phyloP scores from a whole-genome alignment of 2,329 filamentous ascomycete genomes.

The Trichoderma sp. region DNA sequence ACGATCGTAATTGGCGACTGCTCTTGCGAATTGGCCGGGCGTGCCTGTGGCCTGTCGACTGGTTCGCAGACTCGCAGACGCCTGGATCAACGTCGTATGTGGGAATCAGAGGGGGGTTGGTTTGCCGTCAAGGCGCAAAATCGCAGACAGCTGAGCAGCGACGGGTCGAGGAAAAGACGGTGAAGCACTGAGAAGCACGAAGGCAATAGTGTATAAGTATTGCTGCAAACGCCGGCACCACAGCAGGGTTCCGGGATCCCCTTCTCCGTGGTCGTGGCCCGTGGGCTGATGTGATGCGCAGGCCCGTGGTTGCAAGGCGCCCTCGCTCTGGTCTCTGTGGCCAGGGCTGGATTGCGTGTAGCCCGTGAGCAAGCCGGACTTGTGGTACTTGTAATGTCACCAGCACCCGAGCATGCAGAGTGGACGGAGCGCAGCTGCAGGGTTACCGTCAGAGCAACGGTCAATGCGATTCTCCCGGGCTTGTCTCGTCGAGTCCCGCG shows the following conservation, averaged over 20 bases:
- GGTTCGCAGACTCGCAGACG: not conserved
- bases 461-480: not conserved
- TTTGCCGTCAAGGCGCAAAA: not conserved
- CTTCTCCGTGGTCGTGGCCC: not conserved
- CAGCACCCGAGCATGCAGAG: not conserved
- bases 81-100: not conserved
- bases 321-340: not conserved
- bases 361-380: not conserved
- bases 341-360: not conserved
- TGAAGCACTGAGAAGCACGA: not conserved
- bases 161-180: not conserved
- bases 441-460: not conserved
- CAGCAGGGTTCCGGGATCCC: not conserved
- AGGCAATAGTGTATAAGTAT: not conserved
- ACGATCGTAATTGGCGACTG: constrained; percentile 3
- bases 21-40: constrained; percentile 2
- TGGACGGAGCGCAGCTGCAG: constrained; percentile 1
- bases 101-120: not conserved
- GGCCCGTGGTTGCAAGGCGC: constrained; percentile 1
- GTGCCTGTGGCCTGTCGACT: not conserved
- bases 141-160: not conserved
- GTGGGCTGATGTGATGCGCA: constrained; percentile 14
- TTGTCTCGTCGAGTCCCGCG: constrained; percentile 1
- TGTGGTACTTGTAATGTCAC: not conserved
- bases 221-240: not conserved